Evolutionary conservation across 2,329 filamentous ascomycete species (phyloP), one percentile per base, ranked within the genome.

Genomic region (Aspergillus ochraceoroseus): DNA sequence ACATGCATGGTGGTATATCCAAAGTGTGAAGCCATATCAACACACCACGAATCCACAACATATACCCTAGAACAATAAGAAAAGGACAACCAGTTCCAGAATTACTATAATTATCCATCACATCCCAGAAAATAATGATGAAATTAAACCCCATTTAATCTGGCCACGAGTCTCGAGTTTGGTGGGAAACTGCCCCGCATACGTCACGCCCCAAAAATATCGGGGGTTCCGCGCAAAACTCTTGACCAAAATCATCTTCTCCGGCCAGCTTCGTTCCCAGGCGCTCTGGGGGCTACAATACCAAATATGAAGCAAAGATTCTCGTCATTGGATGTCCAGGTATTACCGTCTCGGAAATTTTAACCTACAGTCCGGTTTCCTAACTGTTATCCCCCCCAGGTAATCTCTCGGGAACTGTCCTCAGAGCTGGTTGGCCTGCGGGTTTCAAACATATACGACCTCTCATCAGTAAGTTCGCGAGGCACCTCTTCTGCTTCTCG

Each of bases 401-500:
- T 94, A 66, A 94, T 96, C 61, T 85, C 88, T 41, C 87, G 94
- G 63, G 92, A 98, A 76, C 84, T 98, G 48, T 83, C 87, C 44
- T 72, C 77, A 48, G 78, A 76, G 50, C 76, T 98, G 38, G 79
- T 83, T 43, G 79, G 80, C 44, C 75, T 96, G 47, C 85, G 92
- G 49, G 77, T 96, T 35, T 80, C 86, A 48, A 98, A 98, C 62
- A 83, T 95, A 63, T 96, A 98, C 70, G 92, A 98, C 64, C 79
- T 98, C 44, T 94, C 87, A 48, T 88, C 88, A 51, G 75, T 78
- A 68, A 22, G 68, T 38, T 32, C 18, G n/a, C 13, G 11, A 38
- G 28, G 7, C 9, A 19, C 22, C 30, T 17, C 15, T 29, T 27
- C 13, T 35, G 12, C 8, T 4, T 19, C 3, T 7, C 26, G 22